phyloP scores from a whole-genome alignment of 306 rosid species.

The Quercus suber region DNA sequence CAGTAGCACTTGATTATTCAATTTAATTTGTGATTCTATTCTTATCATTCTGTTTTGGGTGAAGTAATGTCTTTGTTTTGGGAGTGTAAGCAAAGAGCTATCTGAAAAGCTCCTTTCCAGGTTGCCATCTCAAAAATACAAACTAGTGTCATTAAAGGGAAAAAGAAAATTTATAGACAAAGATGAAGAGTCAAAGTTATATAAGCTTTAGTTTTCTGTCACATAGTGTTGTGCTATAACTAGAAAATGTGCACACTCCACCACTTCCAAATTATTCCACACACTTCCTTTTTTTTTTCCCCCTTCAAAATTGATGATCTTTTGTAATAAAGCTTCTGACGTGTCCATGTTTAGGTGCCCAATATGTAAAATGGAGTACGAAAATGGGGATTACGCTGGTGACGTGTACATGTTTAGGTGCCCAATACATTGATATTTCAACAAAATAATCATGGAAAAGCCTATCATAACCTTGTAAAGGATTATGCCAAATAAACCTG shows the following conservation, averaged over 20 bases:
- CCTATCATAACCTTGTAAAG: no score
- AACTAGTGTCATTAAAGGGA: background rate
- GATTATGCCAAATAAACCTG: no score
- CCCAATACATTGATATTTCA: no score
- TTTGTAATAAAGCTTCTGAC: background rate
- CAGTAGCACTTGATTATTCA: no score
- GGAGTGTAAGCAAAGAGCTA: background rate
- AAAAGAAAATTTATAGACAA: background rate
- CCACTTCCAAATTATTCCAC: no score
- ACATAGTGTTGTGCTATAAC: background rate
- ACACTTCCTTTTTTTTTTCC: background rate
- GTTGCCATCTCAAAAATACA: background rate
- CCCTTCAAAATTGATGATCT: background rate
- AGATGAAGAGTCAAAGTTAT: background rate
- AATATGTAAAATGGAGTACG: background rate
- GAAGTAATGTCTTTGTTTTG: no score
- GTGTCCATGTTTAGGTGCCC: background rate
- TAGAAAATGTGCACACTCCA: no score
- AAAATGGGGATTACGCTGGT: background rate
- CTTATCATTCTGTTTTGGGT: no score
- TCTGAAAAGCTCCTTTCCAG: background rate
- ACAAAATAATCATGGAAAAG: no score
- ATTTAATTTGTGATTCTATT: no score
- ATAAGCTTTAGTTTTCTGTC: background rate
- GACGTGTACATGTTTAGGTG: background rate